phyloP scores from a whole-genome alignment of 1,284 basidiomycete species.

The Ustilago tritici region DNA sequence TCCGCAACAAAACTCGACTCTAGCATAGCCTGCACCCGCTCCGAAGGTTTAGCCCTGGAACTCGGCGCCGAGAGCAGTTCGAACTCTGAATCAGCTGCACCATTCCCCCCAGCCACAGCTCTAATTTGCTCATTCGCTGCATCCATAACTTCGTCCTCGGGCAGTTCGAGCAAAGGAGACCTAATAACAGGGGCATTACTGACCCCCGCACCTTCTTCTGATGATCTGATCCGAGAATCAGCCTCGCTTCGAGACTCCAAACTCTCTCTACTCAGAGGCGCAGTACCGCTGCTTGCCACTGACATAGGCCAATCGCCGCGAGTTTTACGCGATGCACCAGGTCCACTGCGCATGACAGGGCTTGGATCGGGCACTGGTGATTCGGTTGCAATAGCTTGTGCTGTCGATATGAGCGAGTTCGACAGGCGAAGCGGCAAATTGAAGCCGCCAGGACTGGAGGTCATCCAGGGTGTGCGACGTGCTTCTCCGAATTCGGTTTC shows the following conservation, averaged over 20 bases:
- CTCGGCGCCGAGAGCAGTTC: constrained; percentile 23
- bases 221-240: constrained; percentile 20
- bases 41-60: constrained; percentile 22
- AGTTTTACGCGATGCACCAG: constrained; percentile 15
- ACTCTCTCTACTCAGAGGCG: constrained; percentile 19
- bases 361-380: constrained; percentile 19
- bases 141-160: constrained; percentile 27
- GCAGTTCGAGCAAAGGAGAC: constrained; percentile 30
- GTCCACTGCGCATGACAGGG: constrained; percentile 15
- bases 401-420: constrained; percentile 41
- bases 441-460: constrained; percentile 36
- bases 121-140: background rate
- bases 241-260: constrained; percentile 18
- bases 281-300: constrained; percentile 34
- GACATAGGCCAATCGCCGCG: constrained; percentile 49
- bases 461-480: constrained; percentile 37
- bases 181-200: constrained; percentile 13
- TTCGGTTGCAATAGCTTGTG: constrained; percentile 18
- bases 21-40: constrained; percentile 44
- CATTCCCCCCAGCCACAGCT: background rate
- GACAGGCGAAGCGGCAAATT: constrained; percentile 43
- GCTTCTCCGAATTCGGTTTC: constrained; percentile 48
- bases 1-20: constrained; percentile 42
- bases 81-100: constrained; percentile 8
- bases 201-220: constrained; percentile 16